These are phyloP conservation scores for Daldinia sp. DNA, from an alignment of 2,329 filamentous ascomycete species.

Conservation along the genomic window DNA sequence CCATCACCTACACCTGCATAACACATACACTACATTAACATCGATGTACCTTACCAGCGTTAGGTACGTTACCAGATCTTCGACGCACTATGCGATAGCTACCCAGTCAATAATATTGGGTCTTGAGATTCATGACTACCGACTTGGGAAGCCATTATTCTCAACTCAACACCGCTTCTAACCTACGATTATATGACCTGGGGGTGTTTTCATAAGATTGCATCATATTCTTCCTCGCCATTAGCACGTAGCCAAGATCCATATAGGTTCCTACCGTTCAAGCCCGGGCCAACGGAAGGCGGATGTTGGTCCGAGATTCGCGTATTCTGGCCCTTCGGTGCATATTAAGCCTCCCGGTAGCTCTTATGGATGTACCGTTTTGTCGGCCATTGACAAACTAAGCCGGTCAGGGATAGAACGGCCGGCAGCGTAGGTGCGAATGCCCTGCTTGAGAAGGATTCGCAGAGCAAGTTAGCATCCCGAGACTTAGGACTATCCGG, in stretches of 20 bases:
- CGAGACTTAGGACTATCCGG: conserved; percentile 26
- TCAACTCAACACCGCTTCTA: conserved; percentile 7
- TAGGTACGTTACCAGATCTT: conserved; percentile 18
- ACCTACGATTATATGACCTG: background rate
- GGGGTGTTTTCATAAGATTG: conserved; percentile 3
- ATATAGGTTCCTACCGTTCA: conserved; percentile 9
- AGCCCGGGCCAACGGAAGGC: conserved; percentile 30
- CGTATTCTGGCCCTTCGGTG: conserved; percentile 19
- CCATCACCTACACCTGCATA: conserved; percentile 34
- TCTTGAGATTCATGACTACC: conserved; percentile 2
- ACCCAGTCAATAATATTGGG: conserved; percentile 3
- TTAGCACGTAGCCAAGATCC: conserved; percentile 20
- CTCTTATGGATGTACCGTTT: conserved; percentile 5
- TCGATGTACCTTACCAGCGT: background rate
- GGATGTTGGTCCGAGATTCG: conserved; percentile 10
- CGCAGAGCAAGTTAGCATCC: conserved; percentile 25
- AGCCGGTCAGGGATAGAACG: conserved; percentile 20
- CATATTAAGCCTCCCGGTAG: conserved; percentile 18
- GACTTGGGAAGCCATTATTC: conserved; percentile 15
- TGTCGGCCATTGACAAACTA: conserved; percentile 8
- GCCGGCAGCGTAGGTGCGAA: conserved; percentile 22
- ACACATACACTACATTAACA: background rate
- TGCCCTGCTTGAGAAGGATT: conserved; percentile 20
- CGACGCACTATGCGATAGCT: conserved; percentile 21
- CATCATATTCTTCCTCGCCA: conserved; percentile 9